Evolutionary conservation across 257 asterid species (phyloP).

Genomic region (Ajuga chamaepitys): DNA sequence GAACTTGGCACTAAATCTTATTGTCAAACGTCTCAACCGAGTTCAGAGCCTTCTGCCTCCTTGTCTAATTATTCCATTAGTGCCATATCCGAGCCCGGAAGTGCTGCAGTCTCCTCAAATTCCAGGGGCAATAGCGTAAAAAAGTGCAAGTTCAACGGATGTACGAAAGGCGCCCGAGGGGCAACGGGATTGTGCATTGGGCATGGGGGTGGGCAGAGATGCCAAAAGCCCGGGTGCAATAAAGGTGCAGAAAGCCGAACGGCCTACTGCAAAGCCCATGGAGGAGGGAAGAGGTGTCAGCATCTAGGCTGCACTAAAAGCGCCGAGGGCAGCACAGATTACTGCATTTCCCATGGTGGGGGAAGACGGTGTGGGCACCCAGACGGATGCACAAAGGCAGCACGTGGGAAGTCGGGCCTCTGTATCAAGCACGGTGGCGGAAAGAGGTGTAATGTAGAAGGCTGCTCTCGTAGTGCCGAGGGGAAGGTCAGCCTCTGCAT

Average conservation of each 20-base stretch:
- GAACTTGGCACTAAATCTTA: slow-evolving; percentile 31
- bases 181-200: slow-evolving; percentile 90
- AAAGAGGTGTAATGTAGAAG: slow-evolving; percentile 76
- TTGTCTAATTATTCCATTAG: slow-evolving; percentile 59
- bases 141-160: slow-evolving; percentile 63
- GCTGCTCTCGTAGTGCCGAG: slow-evolving; percentile 88
- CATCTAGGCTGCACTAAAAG: slow-evolving; percentile 88
- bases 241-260: slow-evolving; percentile 96
- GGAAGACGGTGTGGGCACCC: slow-evolving; percentile 64
- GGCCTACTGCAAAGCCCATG: slow-evolving; percentile 91
- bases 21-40: slow-evolving; percentile 41
- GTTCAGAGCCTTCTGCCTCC: slow-evolving; percentile 52
- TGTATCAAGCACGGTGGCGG: slow-evolving; percentile 97
- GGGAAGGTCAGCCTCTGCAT: slow-evolving; percentile 86
- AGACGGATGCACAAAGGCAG: slow-evolving; percentile 75
- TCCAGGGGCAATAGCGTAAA: slow-evolving; percentile 33
- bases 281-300: slow-evolving; percentile 79
- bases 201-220: slow-evolving; percentile 94
- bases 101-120: slow-evolving; percentile 36
- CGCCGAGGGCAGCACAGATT: slow-evolving; percentile 86
- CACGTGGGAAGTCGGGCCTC: slow-evolving; percentile 86
- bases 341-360: slow-evolving; percentile 95
- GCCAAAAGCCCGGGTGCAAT: slow-evolving; percentile 86
- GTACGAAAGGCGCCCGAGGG: slow-evolving; percentile 87
- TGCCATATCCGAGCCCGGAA: slow-evolving; percentile 49